phyloP scores from a whole-genome alignment of 495 filamentous ascomycete species.

The Coniosporium apollinis region DNA sequence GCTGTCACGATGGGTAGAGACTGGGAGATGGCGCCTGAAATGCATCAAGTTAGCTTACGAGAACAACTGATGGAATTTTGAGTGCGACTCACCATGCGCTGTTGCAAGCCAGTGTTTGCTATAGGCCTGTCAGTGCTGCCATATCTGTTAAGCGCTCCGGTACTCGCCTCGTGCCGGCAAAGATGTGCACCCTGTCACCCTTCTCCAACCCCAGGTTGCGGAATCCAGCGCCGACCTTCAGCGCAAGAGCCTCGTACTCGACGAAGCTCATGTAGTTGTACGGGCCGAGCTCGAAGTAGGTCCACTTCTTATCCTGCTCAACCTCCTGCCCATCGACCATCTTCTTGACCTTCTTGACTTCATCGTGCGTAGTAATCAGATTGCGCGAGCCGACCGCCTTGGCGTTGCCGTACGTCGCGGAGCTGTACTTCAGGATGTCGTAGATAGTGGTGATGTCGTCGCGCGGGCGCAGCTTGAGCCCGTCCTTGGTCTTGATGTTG shows the following conservation, averaged over 20 bases:
- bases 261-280: conserved; percentile 79
- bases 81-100: conserved; percentile 19
- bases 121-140: not conserved
- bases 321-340: conserved; percentile 74
- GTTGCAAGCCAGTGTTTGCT: conserved; percentile 23
- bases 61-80: no score
- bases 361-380: conserved; percentile 69
- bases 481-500: conserved; percentile 52
- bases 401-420: conserved; percentile 71
- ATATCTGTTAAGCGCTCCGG: not conserved
- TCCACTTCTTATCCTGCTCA: conserved; percentile 92
- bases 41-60: no score
- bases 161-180: conserved; percentile 48
- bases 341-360: conserved; percentile 97
- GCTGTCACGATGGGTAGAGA: conserved; percentile 90
- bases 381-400: conserved; percentile 70
- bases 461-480: conserved; percentile 45
- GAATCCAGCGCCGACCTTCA: conserved; percentile 54
- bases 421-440: conserved; percentile 66
- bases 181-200: conserved; percentile 67
- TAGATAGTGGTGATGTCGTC: conserved; percentile 67
- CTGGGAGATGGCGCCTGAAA: conserved; percentile 45
- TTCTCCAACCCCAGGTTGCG: conserved; percentile 63
- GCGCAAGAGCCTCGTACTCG: conserved; percentile 64
- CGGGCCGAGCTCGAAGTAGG: conserved; percentile 78